These are phyloP conservation scores for Allomyces macrogynus DNA, from an alignment of 192 early-diverging fungal species.

Conservation along the genomic window DNA sequence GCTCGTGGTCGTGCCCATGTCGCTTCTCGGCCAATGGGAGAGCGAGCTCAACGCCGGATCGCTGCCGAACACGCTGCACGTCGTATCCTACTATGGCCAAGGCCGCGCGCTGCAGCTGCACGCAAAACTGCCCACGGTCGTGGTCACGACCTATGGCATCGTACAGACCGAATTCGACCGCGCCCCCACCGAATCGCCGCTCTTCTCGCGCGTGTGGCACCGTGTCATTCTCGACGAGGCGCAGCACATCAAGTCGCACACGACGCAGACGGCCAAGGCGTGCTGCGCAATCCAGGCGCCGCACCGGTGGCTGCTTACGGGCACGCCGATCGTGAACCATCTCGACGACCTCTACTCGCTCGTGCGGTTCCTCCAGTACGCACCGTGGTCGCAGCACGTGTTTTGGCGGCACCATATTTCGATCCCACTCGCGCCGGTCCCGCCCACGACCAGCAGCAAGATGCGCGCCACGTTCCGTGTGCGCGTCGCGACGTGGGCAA, in stretches of 20 bases:
- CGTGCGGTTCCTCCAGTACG: slow-evolving; percentile 55
- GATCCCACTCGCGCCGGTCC: slow-evolving; percentile 33
- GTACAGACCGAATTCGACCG: slow-evolving; percentile 31
- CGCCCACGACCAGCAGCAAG: slow-evolving; percentile 21
- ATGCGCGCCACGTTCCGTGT: slow-evolving; percentile 16
- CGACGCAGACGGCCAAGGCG: slow-evolving; percentile 52
- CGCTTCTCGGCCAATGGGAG: slow-evolving; percentile 53
- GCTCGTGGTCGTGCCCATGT: slow-evolving; percentile 49
- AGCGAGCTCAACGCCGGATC: slow-evolving; percentile 37
- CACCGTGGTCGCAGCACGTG: slow-evolving; percentile 44
- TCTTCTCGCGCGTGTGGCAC: slow-evolving; percentile 56
- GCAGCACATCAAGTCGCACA: slow-evolving; percentile 69
- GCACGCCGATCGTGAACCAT: slow-evolving; percentile 74
- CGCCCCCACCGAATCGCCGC: slow-evolving; percentile 9
- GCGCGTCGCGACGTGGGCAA: slow-evolving; percentile 16
- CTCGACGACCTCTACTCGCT: slow-evolving; percentile 73
- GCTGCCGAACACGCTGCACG: slow-evolving; percentile 11
- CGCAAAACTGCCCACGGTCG: slow-evolving; percentile 22
- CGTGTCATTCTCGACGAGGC: slow-evolving; percentile 87
- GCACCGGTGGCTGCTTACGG: slow-evolving; percentile 75
- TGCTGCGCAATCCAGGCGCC: slow-evolving; percentile 41
- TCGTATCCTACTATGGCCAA: slow-evolving; percentile 42
- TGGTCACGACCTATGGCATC: slow-evolving; percentile 52
- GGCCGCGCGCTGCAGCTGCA: slow-evolving; percentile 10
- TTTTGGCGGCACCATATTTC: slow-evolving; percentile 62